These are phyloP conservation scores for Erythrobasidium hasegawianum DNA, from an alignment of 1,284 basidiomycete genomes.

Conservation along the genomic window DNA sequence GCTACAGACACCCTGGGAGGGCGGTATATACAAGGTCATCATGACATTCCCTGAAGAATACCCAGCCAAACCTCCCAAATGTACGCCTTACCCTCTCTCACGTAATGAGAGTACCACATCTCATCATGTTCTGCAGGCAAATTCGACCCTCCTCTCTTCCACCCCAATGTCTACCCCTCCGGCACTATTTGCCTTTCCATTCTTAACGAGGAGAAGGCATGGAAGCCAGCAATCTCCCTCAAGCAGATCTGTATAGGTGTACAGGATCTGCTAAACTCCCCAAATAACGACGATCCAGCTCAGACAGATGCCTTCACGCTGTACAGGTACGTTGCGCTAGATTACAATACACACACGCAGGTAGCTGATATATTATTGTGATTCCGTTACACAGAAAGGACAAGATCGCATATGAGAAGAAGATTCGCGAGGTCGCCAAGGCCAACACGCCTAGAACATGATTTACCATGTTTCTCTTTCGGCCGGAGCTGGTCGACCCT, in stretches of 20 bases:
- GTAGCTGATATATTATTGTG: not conserved
- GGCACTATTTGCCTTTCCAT: conserved; percentile 89
- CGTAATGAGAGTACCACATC: not conserved
- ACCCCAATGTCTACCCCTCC: conserved; percentile 98
- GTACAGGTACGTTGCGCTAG: conserved; percentile 37
- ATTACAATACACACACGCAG: not conserved
- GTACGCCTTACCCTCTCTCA: conserved; percentile 50
- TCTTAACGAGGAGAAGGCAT: conserved; percentile 96
- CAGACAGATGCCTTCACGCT: conserved; percentile 45
- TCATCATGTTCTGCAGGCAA: conserved; percentile 65
- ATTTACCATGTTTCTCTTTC: too few species aligned
- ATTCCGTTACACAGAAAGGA: conserved; percentile 16
- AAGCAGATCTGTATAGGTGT: conserved; percentile 91
- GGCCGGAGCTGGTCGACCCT: too few species aligned
- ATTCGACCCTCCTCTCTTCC: conserved; percentile 92
- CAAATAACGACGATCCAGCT: conserved; percentile 46
- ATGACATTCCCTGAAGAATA: conserved; percentile 97
- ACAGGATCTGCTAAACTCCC: conserved; percentile 43
- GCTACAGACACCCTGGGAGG: conserved; percentile 88
- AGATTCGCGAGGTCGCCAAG: conserved; percentile 31
- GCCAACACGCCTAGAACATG: conserved; percentile 20
- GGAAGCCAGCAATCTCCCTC: conserved; percentile 98
- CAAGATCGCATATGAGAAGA: conserved; percentile 35
- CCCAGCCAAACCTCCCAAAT: conserved; percentile 92
- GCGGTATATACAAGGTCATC: conserved; percentile 84